Percentiles rank a stretch among this genome's conserved stretches.
Conservation (phyloP, 192 early-diverging fungal genomes). For the Helicostylum pulchrum region DNA sequence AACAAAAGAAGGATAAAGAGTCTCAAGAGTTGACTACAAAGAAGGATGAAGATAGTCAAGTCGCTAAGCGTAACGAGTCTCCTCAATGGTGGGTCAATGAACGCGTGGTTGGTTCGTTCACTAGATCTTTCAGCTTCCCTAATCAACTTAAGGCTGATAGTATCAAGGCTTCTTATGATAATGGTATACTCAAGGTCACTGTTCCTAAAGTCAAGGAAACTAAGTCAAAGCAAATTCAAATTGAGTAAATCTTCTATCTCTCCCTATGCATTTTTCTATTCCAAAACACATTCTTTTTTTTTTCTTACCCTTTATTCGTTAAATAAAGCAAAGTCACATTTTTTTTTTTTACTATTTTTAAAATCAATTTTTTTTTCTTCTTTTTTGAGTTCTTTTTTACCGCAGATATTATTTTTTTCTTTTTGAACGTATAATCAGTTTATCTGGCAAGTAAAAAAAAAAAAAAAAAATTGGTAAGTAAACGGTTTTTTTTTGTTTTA, state of each 20-base stretch:
- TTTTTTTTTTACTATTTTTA: not conserved
- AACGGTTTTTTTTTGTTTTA: not conserved
- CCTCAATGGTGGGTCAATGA: conserved; percentile 26
- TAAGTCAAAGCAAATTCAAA: conserved; percentile 9
- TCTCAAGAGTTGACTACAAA: too few species aligned
- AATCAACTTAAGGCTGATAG: conserved; percentile 7
- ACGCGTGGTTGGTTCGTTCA: conserved; percentile 15
- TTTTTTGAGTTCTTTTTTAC: too few species aligned
- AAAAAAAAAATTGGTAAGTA: too few species aligned
- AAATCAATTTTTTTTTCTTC: too few species aligned
- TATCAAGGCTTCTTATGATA: conserved; percentile 21
- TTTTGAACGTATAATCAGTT: too few species aligned
- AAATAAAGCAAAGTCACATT: too few species aligned
- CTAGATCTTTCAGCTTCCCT: conserved; percentile 24
- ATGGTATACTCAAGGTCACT: conserved; percentile 18
- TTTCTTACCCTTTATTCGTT: too few species aligned
- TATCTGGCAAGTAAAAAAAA: too few species aligned
- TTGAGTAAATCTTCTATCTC: conserved; percentile 13
- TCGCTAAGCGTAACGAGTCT: not conserved
- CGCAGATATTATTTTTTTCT: too few species aligned
- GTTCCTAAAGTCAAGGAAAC: conserved; percentile 17
- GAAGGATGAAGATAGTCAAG: not conserved
- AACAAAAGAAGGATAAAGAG: not conserved
- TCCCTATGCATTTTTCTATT: not conserved
- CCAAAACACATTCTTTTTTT: not conserved